Evolutionary conservation across 75 land plant genomes (phyloP).

Genomic region (Cunninghamia lanceolata): DNA sequence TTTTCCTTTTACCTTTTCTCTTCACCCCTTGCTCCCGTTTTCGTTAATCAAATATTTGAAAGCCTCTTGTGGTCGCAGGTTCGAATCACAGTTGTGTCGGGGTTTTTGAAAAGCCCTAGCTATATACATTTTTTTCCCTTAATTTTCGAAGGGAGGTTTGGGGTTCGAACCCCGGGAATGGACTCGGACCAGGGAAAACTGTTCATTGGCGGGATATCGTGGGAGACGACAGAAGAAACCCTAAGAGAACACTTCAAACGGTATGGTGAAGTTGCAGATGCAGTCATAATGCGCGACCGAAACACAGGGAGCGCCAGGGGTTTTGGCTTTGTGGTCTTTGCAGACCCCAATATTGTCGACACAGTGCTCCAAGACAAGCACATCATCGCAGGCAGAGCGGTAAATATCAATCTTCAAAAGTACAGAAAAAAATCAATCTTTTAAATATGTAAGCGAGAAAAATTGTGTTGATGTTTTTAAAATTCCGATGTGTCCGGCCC

Average conservation of each 20-base stretch:
- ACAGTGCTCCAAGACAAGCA: slow-evolving; percentile 70
- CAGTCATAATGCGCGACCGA: slow-evolving; percentile 78
- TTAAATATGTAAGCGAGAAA: neutral
- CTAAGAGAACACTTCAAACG: slow-evolving; percentile 60
- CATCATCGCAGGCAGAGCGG: slow-evolving; percentile 67
- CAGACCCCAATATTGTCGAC: slow-evolving; percentile 67
- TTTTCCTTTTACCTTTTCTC: neutral
- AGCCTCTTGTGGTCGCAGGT: neutral
- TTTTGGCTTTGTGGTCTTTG: slow-evolving; percentile 77
- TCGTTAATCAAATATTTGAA: neutral
- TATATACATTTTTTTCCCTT: neutral
- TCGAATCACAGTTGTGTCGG: neutral
- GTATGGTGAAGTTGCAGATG: slow-evolving; percentile 73
- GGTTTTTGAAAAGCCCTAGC: neutral
- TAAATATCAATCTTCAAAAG: slow-evolving; percentile 14
- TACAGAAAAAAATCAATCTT: neutral
- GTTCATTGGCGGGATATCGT: slow-evolving; percentile 90
- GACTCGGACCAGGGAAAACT: slow-evolving; percentile 87
- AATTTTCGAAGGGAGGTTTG: neutral
- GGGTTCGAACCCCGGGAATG: slow-evolving; percentile 21
- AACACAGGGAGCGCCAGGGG: slow-evolving; percentile 72
- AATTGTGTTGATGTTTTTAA: neutral
- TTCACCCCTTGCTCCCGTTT: neutral
- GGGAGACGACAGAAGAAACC: slow-evolving; percentile 83
- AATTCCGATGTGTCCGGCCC: neutral